Percentiles rank a stretch among this genome's conserved stretches.
phyloP scores from a whole-genome alignment of 768 basidiomycete genomes.

The Mycena galericulata region DNA sequence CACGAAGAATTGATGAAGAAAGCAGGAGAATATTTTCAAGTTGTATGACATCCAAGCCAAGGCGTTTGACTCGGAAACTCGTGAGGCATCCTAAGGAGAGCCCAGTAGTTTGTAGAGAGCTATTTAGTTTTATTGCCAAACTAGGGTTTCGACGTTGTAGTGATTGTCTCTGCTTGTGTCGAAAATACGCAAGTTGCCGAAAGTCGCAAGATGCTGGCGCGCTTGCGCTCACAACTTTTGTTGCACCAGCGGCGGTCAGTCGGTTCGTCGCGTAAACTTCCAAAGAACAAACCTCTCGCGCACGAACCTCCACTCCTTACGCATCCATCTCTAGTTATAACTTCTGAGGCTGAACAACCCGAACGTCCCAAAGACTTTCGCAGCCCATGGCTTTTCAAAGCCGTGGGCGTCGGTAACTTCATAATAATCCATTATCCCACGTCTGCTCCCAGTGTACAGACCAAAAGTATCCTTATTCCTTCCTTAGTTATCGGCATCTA shows the following conservation, averaged over 20 bases:
- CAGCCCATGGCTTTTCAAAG: slow-evolving; percentile 31
- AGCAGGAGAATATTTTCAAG: slow-evolving; percentile 40
- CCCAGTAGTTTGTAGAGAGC: background rate
- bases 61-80: slow-evolving; percentile 24
- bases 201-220: slow-evolving; percentile 18
- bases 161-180: background rate
- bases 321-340: background rate
- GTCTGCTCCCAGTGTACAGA: background rate
- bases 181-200: slow-evolving; percentile 12
- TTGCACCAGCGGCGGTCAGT: slow-evolving; percentile 1
- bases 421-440: slow-evolving; percentile 31
- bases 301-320: background rate
- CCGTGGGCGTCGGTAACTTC: slow-evolving; percentile 32
- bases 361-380: slow-evolving; percentile 26
- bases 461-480: background rate
- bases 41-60: slow-evolving; percentile 42
- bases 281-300: background rate
- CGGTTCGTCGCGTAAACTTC: slow-evolving; percentile 18
- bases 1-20: slow-evolving; percentile 42
- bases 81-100: background rate
- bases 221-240: slow-evolving; percentile 18
- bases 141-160: slow-evolving; percentile 1
- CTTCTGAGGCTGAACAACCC: background rate
- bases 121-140: background rate
- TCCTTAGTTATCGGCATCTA: slow-evolving; percentile 30